These are phyloP conservation scores for Nepenthes mirabilis DNA, from an alignment of 148 eudicot species.

Conservation along the genomic window DNA sequence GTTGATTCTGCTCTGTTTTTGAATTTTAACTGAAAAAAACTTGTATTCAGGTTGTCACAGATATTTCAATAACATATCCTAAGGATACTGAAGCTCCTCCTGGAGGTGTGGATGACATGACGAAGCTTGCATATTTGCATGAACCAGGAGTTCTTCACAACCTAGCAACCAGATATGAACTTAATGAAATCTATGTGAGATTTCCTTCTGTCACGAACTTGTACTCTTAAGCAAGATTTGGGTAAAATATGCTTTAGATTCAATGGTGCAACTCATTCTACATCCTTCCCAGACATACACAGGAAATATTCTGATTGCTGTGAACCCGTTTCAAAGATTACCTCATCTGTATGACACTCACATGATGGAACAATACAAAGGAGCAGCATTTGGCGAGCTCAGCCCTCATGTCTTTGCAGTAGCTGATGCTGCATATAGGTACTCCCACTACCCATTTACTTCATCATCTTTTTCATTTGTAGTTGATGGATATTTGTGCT, in stretches of 20 bases:
- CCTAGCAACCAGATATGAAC: conserved; percentile 83
- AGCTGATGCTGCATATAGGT: conserved; percentile 36
- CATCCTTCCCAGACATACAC: conserved; percentile 69
- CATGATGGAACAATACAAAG: conserved; percentile 25
- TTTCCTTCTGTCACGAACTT: background rate
- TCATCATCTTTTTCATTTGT: background rate
- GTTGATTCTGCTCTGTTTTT: background rate
- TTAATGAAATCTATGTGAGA: conserved; percentile 93
- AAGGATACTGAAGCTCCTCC: conserved; percentile 96
- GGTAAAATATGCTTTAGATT: no score
- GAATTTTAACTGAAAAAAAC: background rate
- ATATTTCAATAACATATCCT: conserved; percentile 68
- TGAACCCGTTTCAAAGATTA: conserved; percentile 20
- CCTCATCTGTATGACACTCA: conserved; percentile 22
- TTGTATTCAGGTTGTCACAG: conserved; percentile 53
- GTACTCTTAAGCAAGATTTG: background rate
- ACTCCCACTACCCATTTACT: background rate
- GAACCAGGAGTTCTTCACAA: conserved; percentile 95
- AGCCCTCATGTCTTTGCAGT: conserved; percentile 26
- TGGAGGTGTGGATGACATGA: conserved; percentile 99
- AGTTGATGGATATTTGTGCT: background rate
- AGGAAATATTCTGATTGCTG: conserved; percentile 49
- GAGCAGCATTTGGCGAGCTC: conserved; percentile 22
- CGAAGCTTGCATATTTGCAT: conserved; percentile 93
- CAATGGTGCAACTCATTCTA: conserved; percentile 3